These are phyloP conservation scores for Aspergillus wentii DNA, from an alignment of 495 filamentous ascomycete species.

Conservation along the genomic window DNA sequence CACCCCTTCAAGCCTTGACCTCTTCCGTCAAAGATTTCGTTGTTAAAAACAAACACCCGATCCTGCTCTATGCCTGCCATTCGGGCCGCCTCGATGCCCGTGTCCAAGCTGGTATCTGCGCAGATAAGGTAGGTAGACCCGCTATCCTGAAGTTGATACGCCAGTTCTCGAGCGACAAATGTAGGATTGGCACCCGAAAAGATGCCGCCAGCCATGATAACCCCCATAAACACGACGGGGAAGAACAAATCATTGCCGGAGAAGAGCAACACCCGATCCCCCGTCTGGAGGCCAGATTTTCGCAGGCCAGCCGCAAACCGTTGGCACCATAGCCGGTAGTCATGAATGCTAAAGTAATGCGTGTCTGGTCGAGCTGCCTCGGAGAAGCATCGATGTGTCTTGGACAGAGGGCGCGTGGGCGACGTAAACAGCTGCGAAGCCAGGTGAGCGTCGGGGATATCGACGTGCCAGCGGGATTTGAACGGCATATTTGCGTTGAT, in stretches of 20 bases:
- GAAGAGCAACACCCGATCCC: slow-evolving; percentile 71
- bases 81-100: slow-evolving; percentile 39
- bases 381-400: slow-evolving; percentile 39
- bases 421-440: slow-evolving; percentile 47
- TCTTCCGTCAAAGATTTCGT: slow-evolving; percentile 33
- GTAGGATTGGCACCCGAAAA: slow-evolving; percentile 77
- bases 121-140: slow-evolving; percentile 61
- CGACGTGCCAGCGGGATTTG: slow-evolving; percentile 45
- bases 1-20: slow-evolving; percentile 32
- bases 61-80: slow-evolving; percentile 30
- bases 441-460: slow-evolving; percentile 44
- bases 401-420: slow-evolving; percentile 39
- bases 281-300: slow-evolving; percentile 57
- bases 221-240: slow-evolving; percentile 65
- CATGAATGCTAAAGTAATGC: slow-evolving; percentile 48
- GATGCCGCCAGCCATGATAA: slow-evolving; percentile 72
- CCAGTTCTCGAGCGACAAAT: slow-evolving; percentile 66
- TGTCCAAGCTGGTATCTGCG: slow-evolving; percentile 39
- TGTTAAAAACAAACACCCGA: slow-evolving; percentile 47
- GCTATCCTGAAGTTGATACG: slow-evolving; percentile 69
- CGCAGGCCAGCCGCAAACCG: slow-evolving; percentile 67
- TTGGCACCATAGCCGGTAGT: slow-evolving; percentile 65
- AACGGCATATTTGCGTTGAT: slow-evolving; percentile 38
- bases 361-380: slow-evolving; percentile 53
- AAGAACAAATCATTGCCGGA: slow-evolving; percentile 71